Evolutionary conservation across 306 rosid species (phyloP), one percentile per base, ranked within the genome.

Genomic region (Ceratonia siliqua): DNA sequence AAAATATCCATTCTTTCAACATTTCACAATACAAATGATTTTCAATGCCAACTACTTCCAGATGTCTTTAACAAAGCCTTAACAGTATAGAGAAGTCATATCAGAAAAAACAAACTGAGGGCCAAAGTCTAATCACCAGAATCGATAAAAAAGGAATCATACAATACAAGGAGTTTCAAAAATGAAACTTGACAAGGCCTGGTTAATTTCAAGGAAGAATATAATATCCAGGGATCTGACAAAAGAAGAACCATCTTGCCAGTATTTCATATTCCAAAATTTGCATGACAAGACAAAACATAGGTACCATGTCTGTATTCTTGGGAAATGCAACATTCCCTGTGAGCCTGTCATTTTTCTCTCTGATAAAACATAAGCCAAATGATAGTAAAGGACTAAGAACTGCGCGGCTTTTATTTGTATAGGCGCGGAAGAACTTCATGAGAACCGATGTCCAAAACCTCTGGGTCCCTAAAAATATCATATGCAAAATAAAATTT

Each of bases 381-480:
- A 59, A 62, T 49, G 28, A 56, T 42, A 73, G 42, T 41, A 52
- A 39, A 58, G 33, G 36, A 53, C 82, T 82, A 87, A 42, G 88
- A 77, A 32, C 28, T 59, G 38, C 74, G 24, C 17, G 24, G 70
- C 68, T 75, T 85, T 80, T 85, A 75, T 79, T 86, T 92, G 81
- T 74, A 88, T 56, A 94, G 18, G 70, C 97, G 89, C 0, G 99
- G 97, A 75, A 92, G 81, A 80, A 94, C 64, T 83, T 94, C 99
- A 66, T 94, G 99, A 30, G 79, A 77, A 76, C 89, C 70, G 74
- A 94, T 78, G 81, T 94, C 98, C 76, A 94, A 72, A 61, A 64
- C 83, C 74, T 91, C 98, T 1, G 98, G 98, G 75, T 94, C 92
- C 95, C 98, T 94, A 82, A 52, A 76, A 48, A 57, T 49, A 62